These are phyloP conservation scores for Penicillium bialowiezense DNA, from an alignment of 495 filamentous ascomycete species.

Conservation along the genomic window DNA sequence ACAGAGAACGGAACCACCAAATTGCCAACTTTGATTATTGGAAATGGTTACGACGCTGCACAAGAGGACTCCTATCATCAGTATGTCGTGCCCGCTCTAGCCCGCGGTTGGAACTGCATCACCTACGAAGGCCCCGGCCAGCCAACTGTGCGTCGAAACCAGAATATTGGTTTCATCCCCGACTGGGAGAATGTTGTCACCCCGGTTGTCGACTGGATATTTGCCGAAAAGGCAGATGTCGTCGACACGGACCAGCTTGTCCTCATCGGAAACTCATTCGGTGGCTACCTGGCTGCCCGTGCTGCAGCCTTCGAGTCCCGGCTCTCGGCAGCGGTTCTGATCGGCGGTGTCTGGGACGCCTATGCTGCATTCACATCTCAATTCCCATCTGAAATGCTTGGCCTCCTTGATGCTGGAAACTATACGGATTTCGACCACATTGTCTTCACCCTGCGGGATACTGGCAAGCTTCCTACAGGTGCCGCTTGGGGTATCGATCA, in stretches of 20 bases:
- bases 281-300: slow-evolving; percentile 34
- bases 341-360: slow-evolving; percentile 32
- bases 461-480: not conserved
- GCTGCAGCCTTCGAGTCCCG: slow-evolving; percentile 46
- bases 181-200: slow-evolving; percentile 48
- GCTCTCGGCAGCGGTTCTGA: slow-evolving; percentile 33
- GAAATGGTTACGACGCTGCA: slow-evolving; percentile 32
- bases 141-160: slow-evolving; percentile 38
- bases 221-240: slow-evolving; percentile 11
- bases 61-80: slow-evolving; percentile 45
- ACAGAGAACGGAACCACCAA: too few species aligned
- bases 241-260: slow-evolving; percentile 20
- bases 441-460: not conserved
- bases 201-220: slow-evolving; percentile 42
- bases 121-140: slow-evolving; percentile 52
- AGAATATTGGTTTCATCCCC: slow-evolving; percentile 45
- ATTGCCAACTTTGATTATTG: too few species aligned
- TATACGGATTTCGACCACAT: too few species aligned
- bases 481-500: slow-evolving; percentile 36
- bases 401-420: too few species aligned
- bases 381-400: not conserved
- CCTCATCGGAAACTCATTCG: slow-evolving; percentile 36
- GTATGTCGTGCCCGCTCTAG: slow-evolving; percentile 28
- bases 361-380: not conserved
- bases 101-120: slow-evolving; percentile 46